These are phyloP conservation scores for Leptographium procerum DNA, from an alignment of 2,329 filamentous ascomycete genomes.

Conservation along the genomic window DNA sequence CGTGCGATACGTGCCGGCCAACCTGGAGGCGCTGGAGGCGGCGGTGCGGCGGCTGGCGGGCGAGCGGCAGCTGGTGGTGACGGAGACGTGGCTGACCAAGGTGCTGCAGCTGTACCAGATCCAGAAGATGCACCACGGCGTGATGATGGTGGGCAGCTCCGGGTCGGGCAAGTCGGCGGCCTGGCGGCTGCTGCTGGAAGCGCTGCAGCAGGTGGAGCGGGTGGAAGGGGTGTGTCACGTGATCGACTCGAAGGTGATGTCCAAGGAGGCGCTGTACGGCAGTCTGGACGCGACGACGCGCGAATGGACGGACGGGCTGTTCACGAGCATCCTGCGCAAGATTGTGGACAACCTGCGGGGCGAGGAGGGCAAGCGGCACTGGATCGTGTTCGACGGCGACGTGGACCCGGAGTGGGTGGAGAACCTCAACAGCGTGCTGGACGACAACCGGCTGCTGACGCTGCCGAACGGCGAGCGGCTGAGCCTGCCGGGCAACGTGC, in stretches of 20 bases:
- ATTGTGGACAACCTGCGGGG: constrained; percentile 98
- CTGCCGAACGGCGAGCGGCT: constrained; percentile 96
- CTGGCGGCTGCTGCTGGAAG: constrained; percentile 86
- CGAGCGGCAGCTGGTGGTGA: constrained; percentile 80
- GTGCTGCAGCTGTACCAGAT: constrained; percentile 96
- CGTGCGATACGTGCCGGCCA: constrained; percentile 83
- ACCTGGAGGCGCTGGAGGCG: constrained; percentile 64
- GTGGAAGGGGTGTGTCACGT: constrained; percentile 93
- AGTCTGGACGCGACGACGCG: constrained; percentile 92
- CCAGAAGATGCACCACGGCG: constrained; percentile 93
- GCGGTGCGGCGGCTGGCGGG: constrained; percentile 74
- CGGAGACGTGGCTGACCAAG: constrained; percentile 95
- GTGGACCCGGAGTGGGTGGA: constrained; percentile 99
- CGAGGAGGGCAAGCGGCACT: constrained; percentile 92
- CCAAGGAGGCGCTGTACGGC: constrained; percentile 93
- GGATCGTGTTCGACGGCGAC: constrained; percentile 98
- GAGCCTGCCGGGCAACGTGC: constrained; percentile 84
- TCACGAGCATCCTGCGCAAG: constrained; percentile 94
- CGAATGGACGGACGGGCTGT: constrained; percentile 97
- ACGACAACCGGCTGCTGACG: constrained; percentile 97
- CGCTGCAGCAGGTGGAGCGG: constrained; percentile 79
- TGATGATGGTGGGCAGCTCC: constrained; percentile 99
- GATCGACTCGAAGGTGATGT: constrained; percentile 99
- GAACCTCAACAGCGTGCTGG: constrained; percentile 97
- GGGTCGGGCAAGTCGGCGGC: constrained; percentile 95